Evolutionary conservation across 257 asterid genomes (phyloP).

Genomic region (Forsythia viridissima): DNA sequence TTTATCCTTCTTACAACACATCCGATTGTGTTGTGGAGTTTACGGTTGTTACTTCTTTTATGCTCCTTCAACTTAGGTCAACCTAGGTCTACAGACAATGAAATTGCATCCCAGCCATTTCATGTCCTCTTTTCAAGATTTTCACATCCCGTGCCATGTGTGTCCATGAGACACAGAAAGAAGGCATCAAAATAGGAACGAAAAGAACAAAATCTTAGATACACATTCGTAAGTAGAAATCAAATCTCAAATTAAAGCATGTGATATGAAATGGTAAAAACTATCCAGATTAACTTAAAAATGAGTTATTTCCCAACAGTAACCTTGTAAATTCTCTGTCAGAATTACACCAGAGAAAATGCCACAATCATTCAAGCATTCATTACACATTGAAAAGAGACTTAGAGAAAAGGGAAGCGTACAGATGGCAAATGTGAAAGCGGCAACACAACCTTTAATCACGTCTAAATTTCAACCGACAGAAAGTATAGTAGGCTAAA

Average conservation of each 20-base stretch:
- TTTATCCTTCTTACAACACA: background rate
- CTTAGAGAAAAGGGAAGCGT: background rate
- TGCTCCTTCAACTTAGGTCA: conserved; percentile 3
- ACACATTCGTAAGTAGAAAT: background rate
- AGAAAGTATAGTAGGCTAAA: background rate
- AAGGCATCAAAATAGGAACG: conserved; percentile 9
- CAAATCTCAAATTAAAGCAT: background rate
- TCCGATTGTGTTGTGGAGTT: background rate
- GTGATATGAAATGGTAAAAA: background rate
- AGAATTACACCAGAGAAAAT: conserved; percentile 1
- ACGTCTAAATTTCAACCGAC: conserved; percentile 1
- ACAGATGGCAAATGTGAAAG: conserved; percentile 1
- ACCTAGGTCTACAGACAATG: background rate
- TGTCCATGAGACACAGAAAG: conserved; percentile 9
- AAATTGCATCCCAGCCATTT: conserved; percentile 10
- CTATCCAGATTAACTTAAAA: background rate
- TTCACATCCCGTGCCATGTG: background rate
- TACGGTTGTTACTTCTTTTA: background rate
- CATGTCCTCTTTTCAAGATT: background rate
- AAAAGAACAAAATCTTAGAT: background rate
- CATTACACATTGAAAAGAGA: background rate
- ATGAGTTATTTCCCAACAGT: background rate
- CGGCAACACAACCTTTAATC: background rate
- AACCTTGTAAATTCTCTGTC: background rate
- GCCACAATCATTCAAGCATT: conserved; percentile 13